Evolutionary conservation across 768 basidiomycete genomes (phyloP).

Genomic region (Lentinula sp.): DNA sequence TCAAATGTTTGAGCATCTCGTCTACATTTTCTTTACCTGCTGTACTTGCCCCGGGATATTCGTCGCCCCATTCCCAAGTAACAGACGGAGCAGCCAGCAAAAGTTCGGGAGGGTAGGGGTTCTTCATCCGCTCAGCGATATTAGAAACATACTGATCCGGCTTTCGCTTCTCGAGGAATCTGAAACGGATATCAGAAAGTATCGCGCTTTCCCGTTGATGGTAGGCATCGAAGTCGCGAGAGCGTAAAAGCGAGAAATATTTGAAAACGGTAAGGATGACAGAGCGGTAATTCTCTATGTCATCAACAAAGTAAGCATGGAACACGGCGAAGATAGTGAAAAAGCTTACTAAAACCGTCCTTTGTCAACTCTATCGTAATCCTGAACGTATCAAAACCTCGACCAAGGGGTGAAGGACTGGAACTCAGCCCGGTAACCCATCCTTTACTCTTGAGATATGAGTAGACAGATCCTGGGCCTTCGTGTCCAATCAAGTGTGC

Average conservation of each 20-base stretch:
- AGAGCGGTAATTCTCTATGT: constrained; percentile 67
- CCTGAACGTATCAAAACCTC: constrained; percentile 89
- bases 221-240: constrained; percentile 53
- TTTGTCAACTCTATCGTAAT: constrained; percentile 74
- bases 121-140: constrained; percentile 68
- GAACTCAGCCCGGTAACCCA: constrained; percentile 76
- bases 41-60: constrained; percentile 24
- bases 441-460: constrained; percentile 84
- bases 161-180: constrained; percentile 78
- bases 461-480: constrained; percentile 85
- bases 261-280: constrained; percentile 70
- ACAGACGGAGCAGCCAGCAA: constrained; percentile 67
- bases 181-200: constrained; percentile 71
- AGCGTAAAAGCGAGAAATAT: constrained; percentile 67
- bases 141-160: constrained; percentile 77
- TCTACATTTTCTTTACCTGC: constrained; percentile 45
- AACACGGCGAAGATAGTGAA: background rate
- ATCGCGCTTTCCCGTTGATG: constrained; percentile 72
- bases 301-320: constrained; percentile 7
- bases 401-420: constrained; percentile 63
- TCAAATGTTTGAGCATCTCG: constrained; percentile 56
- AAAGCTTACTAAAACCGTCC: constrained; percentile 74
- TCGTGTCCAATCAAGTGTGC: constrained; percentile 88
- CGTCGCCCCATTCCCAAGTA: constrained; percentile 66
- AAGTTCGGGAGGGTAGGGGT: constrained; percentile 77